A percentile compares a stretch with the other conserved stretches of the same genome.
These are phyloP conservation scores for Trametes cinnabarina DNA, from an alignment of 768 basidiomycete species.

Conservation along the genomic window DNA sequence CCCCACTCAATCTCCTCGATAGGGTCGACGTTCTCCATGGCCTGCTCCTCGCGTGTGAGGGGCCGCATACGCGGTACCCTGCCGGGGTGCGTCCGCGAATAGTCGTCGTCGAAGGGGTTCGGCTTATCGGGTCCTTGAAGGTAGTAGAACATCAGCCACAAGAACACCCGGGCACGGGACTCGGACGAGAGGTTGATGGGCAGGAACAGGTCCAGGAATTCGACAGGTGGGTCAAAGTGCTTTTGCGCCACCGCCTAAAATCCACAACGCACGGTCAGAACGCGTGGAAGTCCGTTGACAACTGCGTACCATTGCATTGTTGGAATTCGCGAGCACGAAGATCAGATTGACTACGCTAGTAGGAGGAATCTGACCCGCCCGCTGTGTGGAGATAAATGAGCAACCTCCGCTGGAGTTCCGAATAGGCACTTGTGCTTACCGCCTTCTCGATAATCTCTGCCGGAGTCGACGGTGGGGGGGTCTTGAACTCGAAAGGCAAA, in stretches of 20 bases:
- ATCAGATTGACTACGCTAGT: constrained; percentile 86
- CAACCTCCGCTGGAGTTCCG: constrained; percentile 6
- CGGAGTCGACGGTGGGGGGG: constrained; percentile 67
- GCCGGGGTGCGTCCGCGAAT: constrained; percentile 52
- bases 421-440: constrained; percentile 42
- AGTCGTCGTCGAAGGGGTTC: constrained; percentile 78
- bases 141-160: constrained; percentile 84
- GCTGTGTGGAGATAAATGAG: constrained; percentile 35
- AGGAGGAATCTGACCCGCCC: constrained; percentile 62
- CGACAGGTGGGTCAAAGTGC: constrained; percentile 73
- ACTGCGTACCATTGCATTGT: constrained; percentile 59
- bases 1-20: constrained; percentile 79
- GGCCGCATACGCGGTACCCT: constrained; percentile 63
- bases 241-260: constrained; percentile 39
- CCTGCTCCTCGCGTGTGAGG: constrained; percentile 53
- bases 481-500: constrained; percentile 65
- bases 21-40: constrained; percentile 75
- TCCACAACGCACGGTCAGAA: background rate
- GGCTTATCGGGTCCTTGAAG: constrained; percentile 59
- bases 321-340: constrained; percentile 72
- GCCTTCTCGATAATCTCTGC: constrained; percentile 67
- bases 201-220: constrained; percentile 83
- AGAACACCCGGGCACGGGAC: constrained; percentile 74
- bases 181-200: constrained; percentile 69
- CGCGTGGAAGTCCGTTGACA: background rate